These are phyloP conservation scores for Pichia sp. DNA, from an alignment of 1,139 yeast genomes.

Conservation along the genomic window DNA sequence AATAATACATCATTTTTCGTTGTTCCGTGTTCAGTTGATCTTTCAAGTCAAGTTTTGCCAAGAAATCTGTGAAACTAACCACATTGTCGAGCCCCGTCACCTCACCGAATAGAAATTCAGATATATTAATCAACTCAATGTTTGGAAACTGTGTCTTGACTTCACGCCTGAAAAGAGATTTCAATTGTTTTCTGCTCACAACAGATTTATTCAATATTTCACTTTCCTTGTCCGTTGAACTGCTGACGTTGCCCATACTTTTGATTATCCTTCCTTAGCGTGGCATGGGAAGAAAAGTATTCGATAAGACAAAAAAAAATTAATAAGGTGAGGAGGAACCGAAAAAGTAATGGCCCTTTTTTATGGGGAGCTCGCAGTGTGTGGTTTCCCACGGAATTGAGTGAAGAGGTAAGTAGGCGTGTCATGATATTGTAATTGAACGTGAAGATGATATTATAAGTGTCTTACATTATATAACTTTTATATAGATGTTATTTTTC, in stretches of 20 bases:
- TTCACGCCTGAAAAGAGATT: neutral
- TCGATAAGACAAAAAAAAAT: too few species aligned
- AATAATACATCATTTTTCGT: neutral
- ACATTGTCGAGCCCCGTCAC: constrained; percentile 3
- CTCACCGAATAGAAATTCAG: constrained; percentile 4
- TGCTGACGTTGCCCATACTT: constrained; percentile 5
- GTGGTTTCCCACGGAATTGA: too few species aligned
- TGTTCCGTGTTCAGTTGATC: neutral
- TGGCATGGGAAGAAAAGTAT: too few species aligned
- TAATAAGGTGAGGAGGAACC: too few species aligned
- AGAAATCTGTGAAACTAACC: neutral
- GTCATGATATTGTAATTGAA: too few species aligned
- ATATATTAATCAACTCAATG: constrained; percentile 7
- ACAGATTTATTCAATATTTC: neutral
- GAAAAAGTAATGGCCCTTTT: too few species aligned
- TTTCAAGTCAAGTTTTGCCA: constrained; percentile 1
- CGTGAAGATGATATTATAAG: too few species aligned
- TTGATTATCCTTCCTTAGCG: too few species aligned
- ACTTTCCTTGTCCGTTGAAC: neutral
- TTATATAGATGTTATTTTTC: neutral
- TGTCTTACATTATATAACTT: too few species aligned
- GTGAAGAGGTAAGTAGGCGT: too few species aligned
- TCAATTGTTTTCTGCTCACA: constrained; percentile 1
- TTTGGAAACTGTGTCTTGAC: constrained; percentile 2
- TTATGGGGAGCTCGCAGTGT: too few species aligned